Conservation (phyloP, 805 yeast genomes). For the Metschnikowia similis region DNA sequence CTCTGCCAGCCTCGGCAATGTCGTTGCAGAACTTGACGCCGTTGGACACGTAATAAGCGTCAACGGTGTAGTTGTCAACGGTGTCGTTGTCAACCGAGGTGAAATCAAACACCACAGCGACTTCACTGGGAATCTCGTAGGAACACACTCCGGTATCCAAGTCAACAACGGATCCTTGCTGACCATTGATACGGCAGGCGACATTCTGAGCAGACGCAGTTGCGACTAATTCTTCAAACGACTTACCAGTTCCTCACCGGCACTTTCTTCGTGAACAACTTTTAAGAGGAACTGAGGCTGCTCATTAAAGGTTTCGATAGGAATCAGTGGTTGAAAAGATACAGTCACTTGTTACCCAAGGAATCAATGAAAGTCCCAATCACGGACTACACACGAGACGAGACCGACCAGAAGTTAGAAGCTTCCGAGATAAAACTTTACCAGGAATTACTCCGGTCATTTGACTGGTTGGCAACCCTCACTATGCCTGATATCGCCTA, state of each 20-base stretch:
- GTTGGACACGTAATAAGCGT: constrained; percentile 31
- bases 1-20: constrained; percentile 28
- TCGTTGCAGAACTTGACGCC: constrained; percentile 30
- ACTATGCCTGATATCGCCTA: no score
- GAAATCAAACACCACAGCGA: constrained; percentile 26
- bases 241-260: no score
- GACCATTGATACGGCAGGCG: constrained; percentile 36
- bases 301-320: no score
- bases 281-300: no score
- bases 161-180: constrained; percentile 31
- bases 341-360: neutral
- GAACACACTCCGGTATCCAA: constrained; percentile 38
- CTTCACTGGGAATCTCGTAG: constrained; percentile 29
- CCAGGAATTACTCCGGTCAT: no score
- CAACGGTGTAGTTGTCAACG: no score
- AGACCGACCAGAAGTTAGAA: neutral
- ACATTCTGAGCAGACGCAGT: constrained; percentile 29
- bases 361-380: neutral
- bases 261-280: no score
- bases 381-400: neutral
- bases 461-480: no score
- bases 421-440: neutral
- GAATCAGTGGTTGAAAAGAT: neutral
- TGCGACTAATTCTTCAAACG: no score
- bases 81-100: constrained; percentile 27